A percentile compares a stretch with the other conserved stretches of the same genome.
These are phyloP conservation scores for Nannochloropsis gaditana DNA, from an alignment of 108 stramenopile species.

Conservation along the genomic window DNA sequence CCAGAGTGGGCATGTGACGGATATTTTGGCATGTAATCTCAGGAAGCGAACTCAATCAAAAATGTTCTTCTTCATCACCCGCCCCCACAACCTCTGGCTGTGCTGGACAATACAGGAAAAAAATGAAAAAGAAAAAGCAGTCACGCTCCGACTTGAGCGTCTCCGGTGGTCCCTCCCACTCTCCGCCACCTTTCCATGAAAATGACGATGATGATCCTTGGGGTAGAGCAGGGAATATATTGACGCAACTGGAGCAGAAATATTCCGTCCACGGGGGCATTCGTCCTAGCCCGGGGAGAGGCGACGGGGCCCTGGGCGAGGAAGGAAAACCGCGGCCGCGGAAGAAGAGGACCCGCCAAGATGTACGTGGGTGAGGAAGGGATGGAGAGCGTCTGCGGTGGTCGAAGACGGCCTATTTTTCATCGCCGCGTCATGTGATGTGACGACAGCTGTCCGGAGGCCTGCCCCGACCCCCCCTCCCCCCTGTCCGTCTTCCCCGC, in stretches of 20 bases:
- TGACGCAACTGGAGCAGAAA: neutral
- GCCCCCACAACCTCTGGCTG: no score
- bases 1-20: no score
- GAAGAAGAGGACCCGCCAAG: neutral
- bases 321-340: neutral
- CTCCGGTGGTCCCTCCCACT: no score
- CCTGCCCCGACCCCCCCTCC: neutral
- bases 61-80: no score
- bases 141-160: no score
- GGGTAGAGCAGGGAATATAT: neutral
- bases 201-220: neutral
- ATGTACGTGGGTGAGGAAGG: neutral
- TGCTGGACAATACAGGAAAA: no score
- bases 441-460: neutral
- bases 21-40: no score
- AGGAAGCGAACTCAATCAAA: no score
- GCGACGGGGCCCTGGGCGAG: neutral
- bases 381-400: neutral
- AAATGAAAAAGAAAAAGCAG: no score
- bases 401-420: neutral
- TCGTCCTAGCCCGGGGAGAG: neutral
- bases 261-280: neutral
- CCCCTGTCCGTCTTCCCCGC: neutral
- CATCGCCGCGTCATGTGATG: no score
- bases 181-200: neutral